These are phyloP conservation scores for Aspergillus ellipticus DNA, from an alignment of 495 filamentous ascomycete genomes.

Conservation along the genomic window DNA sequence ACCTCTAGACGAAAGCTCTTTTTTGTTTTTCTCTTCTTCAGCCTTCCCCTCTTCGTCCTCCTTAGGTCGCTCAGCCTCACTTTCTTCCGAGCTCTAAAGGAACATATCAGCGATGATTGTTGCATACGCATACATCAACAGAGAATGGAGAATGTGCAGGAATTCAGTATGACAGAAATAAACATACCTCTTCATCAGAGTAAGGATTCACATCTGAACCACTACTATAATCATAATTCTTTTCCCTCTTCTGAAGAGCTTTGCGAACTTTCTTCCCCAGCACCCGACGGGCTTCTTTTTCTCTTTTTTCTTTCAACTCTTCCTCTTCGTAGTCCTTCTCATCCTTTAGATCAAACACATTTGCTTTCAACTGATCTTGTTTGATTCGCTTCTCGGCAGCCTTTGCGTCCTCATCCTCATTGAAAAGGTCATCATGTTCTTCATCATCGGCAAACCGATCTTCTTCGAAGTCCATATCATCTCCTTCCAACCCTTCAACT, in stretches of 20 bases:
- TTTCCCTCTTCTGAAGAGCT: constrained; percentile 76
- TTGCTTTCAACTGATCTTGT: constrained; percentile 80
- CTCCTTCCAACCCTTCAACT: constrained; percentile 52
- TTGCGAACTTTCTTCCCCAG: constrained; percentile 75
- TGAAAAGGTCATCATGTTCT: constrained; percentile 74
- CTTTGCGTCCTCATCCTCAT: constrained; percentile 83
- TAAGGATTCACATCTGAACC: constrained; percentile 76
- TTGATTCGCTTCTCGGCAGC: constrained; percentile 82
- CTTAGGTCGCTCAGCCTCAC: constrained; percentile 51
- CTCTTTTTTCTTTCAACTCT: constrained; percentile 64
- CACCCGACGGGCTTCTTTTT: constrained; percentile 61
- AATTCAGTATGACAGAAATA: no score
- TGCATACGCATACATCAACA: neutral
- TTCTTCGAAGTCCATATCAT: constrained; percentile 60
- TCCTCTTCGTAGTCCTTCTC: constrained; percentile 83
- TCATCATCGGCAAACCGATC: constrained; percentile 85
- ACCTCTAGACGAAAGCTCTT: constrained; percentile 63
- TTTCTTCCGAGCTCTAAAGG: constrained; percentile 39
- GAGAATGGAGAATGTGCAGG: neutral
- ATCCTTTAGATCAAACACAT: constrained; percentile 78
- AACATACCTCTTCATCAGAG: constrained; percentile 47
- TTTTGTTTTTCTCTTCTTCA: constrained; percentile 57
- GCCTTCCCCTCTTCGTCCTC: constrained; percentile 68
- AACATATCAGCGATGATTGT: neutral
- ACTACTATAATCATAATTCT: constrained; percentile 77